Base-by-base conservation (phyloP, 345 rosid species). In the Linum trigynum region DNA sequence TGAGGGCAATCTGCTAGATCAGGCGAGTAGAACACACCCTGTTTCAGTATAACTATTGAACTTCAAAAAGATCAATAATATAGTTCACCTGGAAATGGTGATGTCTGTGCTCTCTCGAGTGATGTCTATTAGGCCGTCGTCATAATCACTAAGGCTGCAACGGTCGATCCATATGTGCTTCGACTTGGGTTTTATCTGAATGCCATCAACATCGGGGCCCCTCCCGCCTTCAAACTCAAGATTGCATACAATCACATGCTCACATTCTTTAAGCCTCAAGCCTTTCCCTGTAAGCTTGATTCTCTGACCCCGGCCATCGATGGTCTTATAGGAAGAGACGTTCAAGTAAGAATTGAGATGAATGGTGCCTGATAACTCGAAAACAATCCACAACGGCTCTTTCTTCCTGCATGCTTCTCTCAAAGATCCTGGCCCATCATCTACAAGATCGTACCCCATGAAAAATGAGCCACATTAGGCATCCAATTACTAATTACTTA, bases 111-210 rank as follows among this genome's bases (percentile, higher is more conserved):
- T 95, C 74, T 78, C 90, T 69, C 96, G 78, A 36, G 96, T 95
- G 77, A 95, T 86, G 78, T 95, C 99, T 63, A 95, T 95, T 70
- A 95, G 76, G 36, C 96, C 99, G 69, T 95, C 99, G 51, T 87
- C 77, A 66, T 80, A 95, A 78, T 89, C 87, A 68, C 84, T 79
- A 63, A 95, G 95, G 80, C 84, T 91, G 74, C 97, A 91, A 7
- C 96, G 85, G 66, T 91, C 97, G 42, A 91, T 86, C 96, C 99
- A 95, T 59, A 91, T 84, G 72, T 81, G 86, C 72, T 80, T 85
- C 5, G 97, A 85, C 39, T 87, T 87, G 0, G 99, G 99, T 73
- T 95, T 94, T 65, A 95, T 89, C 75, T 95, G 99, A 78, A 95
- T 91, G 11, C 77, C 96, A 74, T 95, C 96, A n/a, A 71, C 91